Base-by-base conservation (phyloP, 345 rosid genomes). In the Raphanus sativus region DNA sequence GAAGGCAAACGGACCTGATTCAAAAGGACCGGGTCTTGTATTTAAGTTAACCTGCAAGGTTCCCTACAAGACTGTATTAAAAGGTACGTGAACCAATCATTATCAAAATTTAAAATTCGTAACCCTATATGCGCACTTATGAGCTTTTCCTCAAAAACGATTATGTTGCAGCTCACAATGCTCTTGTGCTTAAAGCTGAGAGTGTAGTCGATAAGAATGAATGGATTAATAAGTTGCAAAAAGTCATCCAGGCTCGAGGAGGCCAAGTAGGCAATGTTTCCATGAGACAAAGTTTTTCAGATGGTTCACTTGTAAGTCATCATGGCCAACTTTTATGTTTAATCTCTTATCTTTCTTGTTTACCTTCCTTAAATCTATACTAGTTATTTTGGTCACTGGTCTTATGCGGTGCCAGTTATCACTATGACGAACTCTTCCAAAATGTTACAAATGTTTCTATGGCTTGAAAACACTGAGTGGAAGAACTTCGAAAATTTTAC, bases 261-360 rank as follows among this genome's bases (percentile, higher is more conserved):
- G 97, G 94, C 80, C 94, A 85, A 73, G 82, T 83, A 61, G 84
- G 73, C 69, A 87, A 85, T 63, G 91, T 89, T 33, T 81, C 90
- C 17, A 85, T 96, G 89, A 87, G 94, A 45, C 99, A 96, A 8
- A 96, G 99, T 83, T 89, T 83, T 76, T 96, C 99, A 65, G 99
- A 96, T 42, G 97, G 99, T 85, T 96, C 99, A 26, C 92, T 96
- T 76, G 99, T 96, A 78, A 87, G 99, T 90, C 62, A 30, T 63
- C 42, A 52, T 66, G 2, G 50, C 50, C 68, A 42, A 28, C 68
- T 55, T 59, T 45, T 65, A 25, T 25, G 9, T n/a, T 73, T 73
- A 24, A 62, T 55, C 33, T 10, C 26, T 26, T 52, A 62, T 62
- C 40, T 7, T 30, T 61, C 24, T 12, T 59, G 2, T 32, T 75